phyloP scores from a whole-genome alignment of 2,329 filamentous ascomycete species.

The Colletotrichum viniferum region DNA sequence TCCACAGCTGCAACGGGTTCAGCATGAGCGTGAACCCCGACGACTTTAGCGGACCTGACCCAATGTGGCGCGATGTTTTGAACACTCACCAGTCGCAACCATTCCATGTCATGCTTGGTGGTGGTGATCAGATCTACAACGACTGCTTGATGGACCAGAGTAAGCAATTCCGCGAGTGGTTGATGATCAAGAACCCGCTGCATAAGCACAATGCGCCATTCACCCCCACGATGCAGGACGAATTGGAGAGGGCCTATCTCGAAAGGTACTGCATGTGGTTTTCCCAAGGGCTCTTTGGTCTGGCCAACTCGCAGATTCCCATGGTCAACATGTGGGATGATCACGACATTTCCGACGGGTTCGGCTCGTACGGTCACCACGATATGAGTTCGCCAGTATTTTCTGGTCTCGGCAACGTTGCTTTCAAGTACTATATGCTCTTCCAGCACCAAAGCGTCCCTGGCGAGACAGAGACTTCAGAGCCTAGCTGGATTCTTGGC shows the following conservation, averaged over 20 bases:
- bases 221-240: constrained; percentile 80
- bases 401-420: constrained; percentile 84
- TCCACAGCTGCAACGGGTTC: constrained; percentile 97
- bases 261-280: constrained; percentile 94
- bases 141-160: constrained; percentile 81
- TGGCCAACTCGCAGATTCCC: constrained; percentile 92
- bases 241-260: constrained; percentile 88
- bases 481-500: constrained; percentile 92
- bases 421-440: constrained; percentile 98
- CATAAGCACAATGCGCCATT: constrained; percentile 83
- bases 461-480: constrained; percentile 79
- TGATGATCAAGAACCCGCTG: constrained; percentile 77
- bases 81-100: constrained; percentile 90
- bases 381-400: constrained; percentile 94
- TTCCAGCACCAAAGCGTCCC: constrained; percentile 94
- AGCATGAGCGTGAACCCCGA: constrained; percentile 78
- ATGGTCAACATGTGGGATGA: constrained; percentile 99
- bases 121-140: constrained; percentile 97
- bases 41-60: constrained; percentile 88
- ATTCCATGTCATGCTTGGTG: constrained; percentile 98
- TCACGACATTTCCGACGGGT: constrained; percentile 91
- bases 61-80: constrained; percentile 94
- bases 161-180: constrained; percentile 81
- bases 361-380: constrained; percentile 87
- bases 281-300: constrained; percentile 90